phyloP scores from a whole-genome alignment of 371 early-diverging fungal species.

The Mucor saturninus region DNA sequence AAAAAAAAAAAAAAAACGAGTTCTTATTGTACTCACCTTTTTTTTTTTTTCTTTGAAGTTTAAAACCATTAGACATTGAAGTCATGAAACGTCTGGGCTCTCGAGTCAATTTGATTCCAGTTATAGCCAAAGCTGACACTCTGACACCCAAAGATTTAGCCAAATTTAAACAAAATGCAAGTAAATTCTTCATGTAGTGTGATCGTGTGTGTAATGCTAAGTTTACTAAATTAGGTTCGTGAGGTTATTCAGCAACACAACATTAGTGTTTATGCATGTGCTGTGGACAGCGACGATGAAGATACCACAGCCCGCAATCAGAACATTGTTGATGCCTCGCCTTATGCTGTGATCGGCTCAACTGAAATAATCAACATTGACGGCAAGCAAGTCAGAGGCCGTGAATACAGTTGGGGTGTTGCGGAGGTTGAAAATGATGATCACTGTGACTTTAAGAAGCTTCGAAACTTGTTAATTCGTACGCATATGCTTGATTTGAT shows the following conservation, averaged over 20 bases:
- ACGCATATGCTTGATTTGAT: slow-evolving; percentile 94
- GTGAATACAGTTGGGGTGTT: slow-evolving; percentile 93
- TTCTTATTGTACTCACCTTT: slow-evolving; percentile 8
- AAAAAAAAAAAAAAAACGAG: slow-evolving; percentile 2
- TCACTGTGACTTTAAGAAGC: slow-evolving; percentile 90
- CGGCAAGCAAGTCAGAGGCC: slow-evolving; percentile 77
- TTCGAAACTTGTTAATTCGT: slow-evolving; percentile 88
- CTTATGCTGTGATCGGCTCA: slow-evolving; percentile 92
- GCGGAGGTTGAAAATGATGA: slow-evolving; percentile 91
- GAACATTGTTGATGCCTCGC: slow-evolving; percentile 83
- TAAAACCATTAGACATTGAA: slow-evolving; percentile 89
- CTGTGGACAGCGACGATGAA: slow-evolving; percentile 86
- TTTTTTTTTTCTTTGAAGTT: slow-evolving; percentile 46
- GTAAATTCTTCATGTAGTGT: slow-evolving; percentile 6
- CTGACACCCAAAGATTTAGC: slow-evolving; percentile 78
- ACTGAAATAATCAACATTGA: slow-evolving; percentile 74
- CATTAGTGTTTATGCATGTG: slow-evolving; percentile 73
- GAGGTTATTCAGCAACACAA: slow-evolving; percentile 73
- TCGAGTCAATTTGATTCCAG: slow-evolving; percentile 86
- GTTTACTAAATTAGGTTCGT: slow-evolving; percentile 52
- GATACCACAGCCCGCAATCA: slow-evolving; percentile 71
- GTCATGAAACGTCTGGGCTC: slow-evolving; percentile 83
- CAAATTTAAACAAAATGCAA: slow-evolving; percentile 75
- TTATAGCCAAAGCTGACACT: slow-evolving; percentile 69
- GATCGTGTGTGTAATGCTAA: background rate